A percentile compares a stretch with the other conserved stretches of the same genome.
Conservation (phyloP, 2,329 filamentous ascomycete genomes). For the Trichoderma citrinoviride region DNA sequence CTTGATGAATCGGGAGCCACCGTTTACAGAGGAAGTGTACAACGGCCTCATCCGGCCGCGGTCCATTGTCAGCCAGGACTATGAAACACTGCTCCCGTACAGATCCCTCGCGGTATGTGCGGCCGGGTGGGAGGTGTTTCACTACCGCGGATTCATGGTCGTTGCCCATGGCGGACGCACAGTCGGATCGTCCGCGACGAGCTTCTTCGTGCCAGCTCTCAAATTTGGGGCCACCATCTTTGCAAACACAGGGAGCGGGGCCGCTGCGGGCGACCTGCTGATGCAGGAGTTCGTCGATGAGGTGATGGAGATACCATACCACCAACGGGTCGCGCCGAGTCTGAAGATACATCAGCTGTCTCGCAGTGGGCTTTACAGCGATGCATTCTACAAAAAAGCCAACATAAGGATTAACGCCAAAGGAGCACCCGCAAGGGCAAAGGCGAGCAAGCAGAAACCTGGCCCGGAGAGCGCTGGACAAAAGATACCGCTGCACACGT, state of each 20-base stretch:
- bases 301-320: constrained; percentile 13
- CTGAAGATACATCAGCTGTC: neutral
- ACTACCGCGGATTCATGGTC: constrained; percentile 27
- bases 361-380: no score
- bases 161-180: constrained; percentile 30
- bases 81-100: constrained; percentile 14
- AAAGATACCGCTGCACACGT: constrained; percentile 20
- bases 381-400: no score
- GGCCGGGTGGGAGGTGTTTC: constrained; percentile 28
- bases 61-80: constrained; percentile 23
- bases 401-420: no score
- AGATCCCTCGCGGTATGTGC: constrained; percentile 25
- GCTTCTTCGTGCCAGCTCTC: constrained; percentile 31
- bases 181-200: constrained; percentile 29
- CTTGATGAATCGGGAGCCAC: constrained; percentile 28
- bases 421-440: neutral
- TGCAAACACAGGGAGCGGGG: constrained; percentile 27
- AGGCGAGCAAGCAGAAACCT: neutral
- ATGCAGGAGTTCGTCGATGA: constrained; percentile 19
- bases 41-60: constrained; percentile 27
- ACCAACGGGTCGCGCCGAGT: neutral
- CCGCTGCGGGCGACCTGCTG: neutral
- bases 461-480: constrained; percentile 1
- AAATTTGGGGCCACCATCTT: constrained; percentile 30
- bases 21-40: constrained; percentile 29